Base-by-base conservation (phyloP, 2,329 filamentous ascomycete species). In the Colletotrichum sp. region DNA sequence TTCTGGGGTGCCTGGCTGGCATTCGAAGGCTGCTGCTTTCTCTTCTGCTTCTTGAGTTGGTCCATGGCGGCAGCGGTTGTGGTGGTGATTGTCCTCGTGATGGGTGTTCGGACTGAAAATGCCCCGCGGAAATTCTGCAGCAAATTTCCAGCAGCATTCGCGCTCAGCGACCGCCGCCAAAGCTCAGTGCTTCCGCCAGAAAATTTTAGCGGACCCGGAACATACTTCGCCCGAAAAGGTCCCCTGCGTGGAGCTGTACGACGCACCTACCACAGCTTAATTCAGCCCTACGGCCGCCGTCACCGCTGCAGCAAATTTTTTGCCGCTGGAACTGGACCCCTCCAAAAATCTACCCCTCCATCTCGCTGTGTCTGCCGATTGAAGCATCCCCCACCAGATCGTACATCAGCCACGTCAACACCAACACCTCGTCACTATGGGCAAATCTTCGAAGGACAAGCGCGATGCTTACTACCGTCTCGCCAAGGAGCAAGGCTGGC, bases 401-500 rank as follows among this genome's bases (percentile, higher is more conserved):
- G 24, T 18, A 10, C 18, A 26, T 32, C 60, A 61, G 28, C 16
- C 24, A 59, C 24, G 2, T 32, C 10, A 6, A 24, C 7, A 48
- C 26, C 5, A 55, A 21, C 12, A 36, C 24, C 71, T 8, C 55
- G 21, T 69, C 63, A 43, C 6, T 13, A 85, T 98, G 96, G 96
- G 96, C 2, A 99, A 99, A 84, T 98, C 97, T 2, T 99, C 96
- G 64, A 99, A 99, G 86, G 97, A 99, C 83, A 99, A 99, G 87
- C 94, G 97, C 69, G 97, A 99, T 84, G 96, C 96, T 61, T 99
- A 99, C 87, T 99, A 99, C 83, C 92, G 97, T 70, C 94, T 99
- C 10, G 97, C 97, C 21, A 99, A 99, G 87, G 97, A 99, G 85
- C 97, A 99, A 88, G 98, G 98, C 78, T 99, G 97, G 96, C 94